These are phyloP conservation scores for Phytophthora parvispora DNA, from an alignment of 352 stramenopile species.

Conservation along the genomic window DNA sequence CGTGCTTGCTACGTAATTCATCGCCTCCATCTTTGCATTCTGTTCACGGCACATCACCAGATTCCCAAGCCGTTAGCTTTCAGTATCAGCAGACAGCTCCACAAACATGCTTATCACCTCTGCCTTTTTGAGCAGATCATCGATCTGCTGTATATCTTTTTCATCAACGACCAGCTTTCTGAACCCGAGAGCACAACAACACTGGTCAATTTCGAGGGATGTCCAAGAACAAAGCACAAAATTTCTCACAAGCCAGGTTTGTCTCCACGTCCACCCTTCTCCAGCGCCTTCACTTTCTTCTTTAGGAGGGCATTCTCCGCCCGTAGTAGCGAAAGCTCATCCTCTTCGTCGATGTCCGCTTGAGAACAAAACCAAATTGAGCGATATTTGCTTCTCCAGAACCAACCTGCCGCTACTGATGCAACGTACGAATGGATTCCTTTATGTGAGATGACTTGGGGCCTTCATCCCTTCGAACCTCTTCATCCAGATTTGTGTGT, in stretches of 20 bases:
- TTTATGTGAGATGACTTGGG: constrained; percentile 45
- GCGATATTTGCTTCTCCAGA: background rate
- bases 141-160: constrained; percentile 74
- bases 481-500: constrained; percentile 16
- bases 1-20: constrained; percentile 78
- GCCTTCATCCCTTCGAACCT: constrained; percentile 32
- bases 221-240: background rate
- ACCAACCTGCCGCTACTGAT: background rate
- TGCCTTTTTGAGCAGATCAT: constrained; percentile 81
- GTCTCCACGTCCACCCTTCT: constrained; percentile 55
- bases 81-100: background rate
- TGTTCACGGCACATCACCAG: constrained; percentile 15
- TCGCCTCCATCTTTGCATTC: constrained; percentile 80
- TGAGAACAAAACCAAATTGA: background rate
- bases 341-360: constrained; percentile 31
- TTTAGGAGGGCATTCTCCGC: constrained; percentile 75
- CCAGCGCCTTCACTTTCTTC: constrained; percentile 78
- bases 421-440: constrained; percentile 33
- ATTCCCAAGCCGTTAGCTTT: background rate
- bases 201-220: background rate
- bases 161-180: constrained; percentile 69
- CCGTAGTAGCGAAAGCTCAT: constrained; percentile 62
- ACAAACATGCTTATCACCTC: constrained; percentile 32
- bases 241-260: constrained; percentile 48
- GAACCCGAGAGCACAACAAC: background rate